These are phyloP conservation scores for Amanita thiersii DNA, from an alignment of 768 basidiomycete species.

Conservation along the genomic window DNA sequence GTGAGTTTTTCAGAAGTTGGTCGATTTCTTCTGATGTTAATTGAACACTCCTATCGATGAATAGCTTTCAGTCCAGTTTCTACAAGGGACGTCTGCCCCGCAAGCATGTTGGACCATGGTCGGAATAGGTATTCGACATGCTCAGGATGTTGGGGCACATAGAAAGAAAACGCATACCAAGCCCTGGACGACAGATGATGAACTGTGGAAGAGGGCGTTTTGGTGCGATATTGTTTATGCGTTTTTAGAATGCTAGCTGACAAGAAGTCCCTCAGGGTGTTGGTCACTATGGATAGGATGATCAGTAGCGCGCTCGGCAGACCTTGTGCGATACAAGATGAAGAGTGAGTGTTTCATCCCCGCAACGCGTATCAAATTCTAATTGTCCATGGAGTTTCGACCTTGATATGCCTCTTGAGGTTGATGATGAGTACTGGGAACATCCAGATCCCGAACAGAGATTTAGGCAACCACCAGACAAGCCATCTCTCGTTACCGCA, in stretches of 20 bases:
- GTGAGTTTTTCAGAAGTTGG: conserved; percentile 22
- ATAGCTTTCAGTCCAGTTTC: conserved; percentile 46
- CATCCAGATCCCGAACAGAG: conserved; percentile 44
- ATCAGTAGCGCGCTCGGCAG: conserved; percentile 54
- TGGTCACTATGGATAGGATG: conserved; percentile 44
- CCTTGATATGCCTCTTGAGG: conserved; percentile 55
- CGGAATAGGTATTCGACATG: conserved; percentile 64
- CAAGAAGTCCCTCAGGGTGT: conserved; percentile 31
- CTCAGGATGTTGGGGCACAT: conserved; percentile 78
- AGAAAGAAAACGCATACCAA: conserved; percentile 25
- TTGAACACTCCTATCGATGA: background rate
- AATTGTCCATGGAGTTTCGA: conserved; percentile 47
- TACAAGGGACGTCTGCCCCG: conserved; percentile 50
- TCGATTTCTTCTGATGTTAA: background rate
- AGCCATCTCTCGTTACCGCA: conserved; percentile 46
- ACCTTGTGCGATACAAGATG: conserved; percentile 73
- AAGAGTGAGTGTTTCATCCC: conserved; percentile 44
- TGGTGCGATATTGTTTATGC: conserved; percentile 28
- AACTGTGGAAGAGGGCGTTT: conserved; percentile 69
- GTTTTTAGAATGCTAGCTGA: background rate
- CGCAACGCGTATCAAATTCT: background rate
- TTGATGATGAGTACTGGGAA: conserved; percentile 74
- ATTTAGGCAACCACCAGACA: conserved; percentile 64
- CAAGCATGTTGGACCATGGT: conserved; percentile 64
- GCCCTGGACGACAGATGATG: conserved; percentile 45